Evolutionary conservation across 768 basidiomycete genomes (phyloP), one percentile per base, ranked within the genome.

Genomic region (Leccinum longicurvipes): DNA sequence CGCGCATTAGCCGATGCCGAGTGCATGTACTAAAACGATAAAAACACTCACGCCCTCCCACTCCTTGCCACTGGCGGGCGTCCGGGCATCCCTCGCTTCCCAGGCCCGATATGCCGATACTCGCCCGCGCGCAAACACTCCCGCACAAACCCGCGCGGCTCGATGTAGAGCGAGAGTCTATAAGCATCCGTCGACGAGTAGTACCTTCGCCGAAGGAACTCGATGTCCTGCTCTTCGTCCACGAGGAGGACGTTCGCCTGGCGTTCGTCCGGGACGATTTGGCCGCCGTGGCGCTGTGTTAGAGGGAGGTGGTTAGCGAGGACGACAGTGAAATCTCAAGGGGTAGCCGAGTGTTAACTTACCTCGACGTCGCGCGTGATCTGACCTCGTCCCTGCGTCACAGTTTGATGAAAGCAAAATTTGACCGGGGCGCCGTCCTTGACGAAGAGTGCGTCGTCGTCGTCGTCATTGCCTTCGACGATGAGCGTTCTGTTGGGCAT

Each of bases 401-500:
- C 60, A 17, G 71, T 70, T 3, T 1, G 19, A 19, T 72, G 71
- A 39, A 70, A 65, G n/a, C 55, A 65, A 51, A 70, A 71, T 19
- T 61, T 60, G 50, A 71, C 55, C 14, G 68, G 60, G 5, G 1
- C 6, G 0, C 62, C 67, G 4, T 63, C 53, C 7, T 72, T 60
- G 47, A 58, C 50, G 14, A 71, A 72, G n/a, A 72, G 34, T 14
- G 44, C 45, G 39, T 54, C 42, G 24, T 29, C 24, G 9, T 47
- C 29, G 57, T 32, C 56, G 46, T 32, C 23, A 21, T 51, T 62
- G 42, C 21, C 21, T 53, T 39, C 53, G 17, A 24, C 48, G 23
- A 10, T 15, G 25, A 7, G 1, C 12, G 32, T 39, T 45, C 50
- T 45, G 47, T 50, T 48, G n/a, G 39, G 39, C 39, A 39, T 39